phyloP scores from a whole-genome alignment of 2,329 filamentous ascomycete genomes.

The Aspergillus awamori region DNA sequence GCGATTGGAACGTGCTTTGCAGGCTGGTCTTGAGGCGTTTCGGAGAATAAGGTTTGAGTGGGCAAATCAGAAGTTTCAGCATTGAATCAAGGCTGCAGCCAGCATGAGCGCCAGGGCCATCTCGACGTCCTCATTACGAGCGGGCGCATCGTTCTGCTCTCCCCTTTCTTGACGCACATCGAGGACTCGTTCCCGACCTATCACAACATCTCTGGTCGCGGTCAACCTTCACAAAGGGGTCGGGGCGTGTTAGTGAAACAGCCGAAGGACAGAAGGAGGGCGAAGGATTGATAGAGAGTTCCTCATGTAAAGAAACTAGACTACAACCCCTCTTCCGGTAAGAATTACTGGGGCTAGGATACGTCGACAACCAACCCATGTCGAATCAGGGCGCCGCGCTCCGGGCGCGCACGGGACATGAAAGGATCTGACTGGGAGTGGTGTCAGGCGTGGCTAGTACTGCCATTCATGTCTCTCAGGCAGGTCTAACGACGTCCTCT shows the following conservation, averaged over 20 bases:
- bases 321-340: conserved; percentile 10
- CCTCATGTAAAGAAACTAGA: not conserved
- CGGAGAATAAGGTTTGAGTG: conserved; percentile 21
- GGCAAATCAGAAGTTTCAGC: conserved; percentile 15
- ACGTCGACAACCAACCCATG: not conserved
- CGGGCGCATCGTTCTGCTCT: not conserved
- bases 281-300: conserved; percentile 12
- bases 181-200: conserved; percentile 2
- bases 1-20: conserved; percentile 20
- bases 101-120: conserved; percentile 8
- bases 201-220: conserved; percentile 5
- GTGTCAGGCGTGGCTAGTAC: not conserved
- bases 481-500: conserved; percentile 32
- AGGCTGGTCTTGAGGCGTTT: conserved; percentile 10
- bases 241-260: conserved; percentile 5
- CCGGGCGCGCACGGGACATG: not conserved
- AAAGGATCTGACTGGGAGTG: not conserved
- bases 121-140: not conserved
- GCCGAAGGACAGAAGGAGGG: not conserved
- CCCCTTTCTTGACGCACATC: not conserved
- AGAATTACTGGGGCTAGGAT: not conserved
- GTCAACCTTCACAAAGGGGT: conserved; percentile 4
- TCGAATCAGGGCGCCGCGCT: not conserved
- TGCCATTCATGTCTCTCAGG: not conserved
- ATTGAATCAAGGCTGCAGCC: conserved; percentile 13